Percentiles rank a stretch among this genome's conserved stretches.
These are phyloP conservation scores for Acanthamoeba sp. DNA, from an alignment of 208 protist species.

Conservation along the genomic window DNA sequence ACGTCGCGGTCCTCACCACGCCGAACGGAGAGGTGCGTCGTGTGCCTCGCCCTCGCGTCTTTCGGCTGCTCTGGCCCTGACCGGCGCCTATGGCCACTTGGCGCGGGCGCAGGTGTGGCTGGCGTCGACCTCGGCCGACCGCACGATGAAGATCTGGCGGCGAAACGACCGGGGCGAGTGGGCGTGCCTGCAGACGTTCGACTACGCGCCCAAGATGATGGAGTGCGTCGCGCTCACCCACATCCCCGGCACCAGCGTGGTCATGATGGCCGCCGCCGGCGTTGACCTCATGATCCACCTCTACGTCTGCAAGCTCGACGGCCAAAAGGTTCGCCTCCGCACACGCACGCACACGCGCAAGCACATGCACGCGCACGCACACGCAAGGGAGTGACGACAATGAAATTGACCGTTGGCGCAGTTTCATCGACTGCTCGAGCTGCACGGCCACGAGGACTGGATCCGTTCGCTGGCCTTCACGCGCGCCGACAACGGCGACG, in stretches of 20 bases:
- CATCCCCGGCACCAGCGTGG: slow-evolving; percentile 51
- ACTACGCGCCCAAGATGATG: slow-evolving; percentile 71
- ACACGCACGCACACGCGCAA: background rate
- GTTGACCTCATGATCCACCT: slow-evolving; percentile 62
- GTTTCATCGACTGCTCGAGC: slow-evolving; percentile 25
- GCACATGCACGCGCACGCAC: background rate
- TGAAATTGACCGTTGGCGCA: background rate
- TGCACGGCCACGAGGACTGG: slow-evolving; percentile 88
- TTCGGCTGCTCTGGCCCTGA: too few species aligned
- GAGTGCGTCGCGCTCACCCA: slow-evolving; percentile 64
- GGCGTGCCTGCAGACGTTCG: slow-evolving; percentile 42
- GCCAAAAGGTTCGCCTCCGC: slow-evolving; percentile 14
- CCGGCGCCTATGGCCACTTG: background rate
- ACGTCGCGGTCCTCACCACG: slow-evolving; percentile 24
- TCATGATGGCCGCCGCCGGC: slow-evolving; percentile 56
- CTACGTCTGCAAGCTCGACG: slow-evolving; percentile 61
- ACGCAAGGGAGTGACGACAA: background rate
- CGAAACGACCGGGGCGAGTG: background rate
- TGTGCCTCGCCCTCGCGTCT: background rate
- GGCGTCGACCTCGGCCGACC: slow-evolving; percentile 54
- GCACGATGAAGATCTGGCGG: slow-evolving; percentile 68
- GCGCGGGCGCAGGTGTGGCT: slow-evolving; percentile 21
- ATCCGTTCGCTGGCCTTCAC: slow-evolving; percentile 81
- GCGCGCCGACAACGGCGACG: slow-evolving; percentile 20
- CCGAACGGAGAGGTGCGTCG: background rate